phyloP scores from a whole-genome alignment of 1,139 yeast genomes.

The Saccharomycopsis hybrid region DNA sequence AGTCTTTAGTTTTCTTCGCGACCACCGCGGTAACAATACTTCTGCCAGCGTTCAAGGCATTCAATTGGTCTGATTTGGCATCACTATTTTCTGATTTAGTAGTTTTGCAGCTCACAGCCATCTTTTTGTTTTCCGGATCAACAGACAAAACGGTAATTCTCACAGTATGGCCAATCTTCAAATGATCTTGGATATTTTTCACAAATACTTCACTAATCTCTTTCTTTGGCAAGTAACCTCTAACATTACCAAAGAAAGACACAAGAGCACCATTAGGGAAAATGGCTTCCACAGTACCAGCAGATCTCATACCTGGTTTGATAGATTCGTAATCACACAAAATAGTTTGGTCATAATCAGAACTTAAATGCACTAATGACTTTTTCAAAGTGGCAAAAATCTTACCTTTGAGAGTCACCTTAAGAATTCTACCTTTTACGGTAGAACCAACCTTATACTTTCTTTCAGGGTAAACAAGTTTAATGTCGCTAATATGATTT shows the following conservation, averaged over 20 bases:
- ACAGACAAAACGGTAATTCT: constrained; percentile 58
- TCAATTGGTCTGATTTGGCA: constrained; percentile 32
- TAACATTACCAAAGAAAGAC: constrained; percentile 70
- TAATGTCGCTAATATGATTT: constrained; percentile 76
- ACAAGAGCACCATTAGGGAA: constrained; percentile 76
- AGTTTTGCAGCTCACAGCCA: constrained; percentile 61
- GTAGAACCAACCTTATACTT: constrained; percentile 80
- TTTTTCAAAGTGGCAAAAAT: constrained; percentile 73
- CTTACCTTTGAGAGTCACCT: constrained; percentile 34
- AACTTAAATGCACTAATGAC: constrained; percentile 52
- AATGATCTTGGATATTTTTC: constrained; percentile 66
- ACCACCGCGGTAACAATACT: constrained; percentile 56
- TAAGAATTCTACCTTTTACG: constrained; percentile 62
- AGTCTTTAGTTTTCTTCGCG: constrained; percentile 69
- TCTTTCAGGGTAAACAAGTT: constrained; percentile 82
- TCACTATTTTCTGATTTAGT: constrained; percentile 25
- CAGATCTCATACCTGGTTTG: constrained; percentile 52
- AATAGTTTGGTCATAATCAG: constrained; percentile 26
- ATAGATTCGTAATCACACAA: constrained; percentile 47
- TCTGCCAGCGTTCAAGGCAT: constrained; percentile 51
- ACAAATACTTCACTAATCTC: constrained; percentile 91
- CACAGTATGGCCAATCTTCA: constrained; percentile 81
- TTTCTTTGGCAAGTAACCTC: constrained; percentile 76
- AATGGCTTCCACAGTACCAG: constrained; percentile 71
- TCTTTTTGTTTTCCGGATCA: constrained; percentile 47